Evolutionary conservation across 176 grass and related monocot genomes (phyloP).

Genomic region (Raddia distichophylla): DNA sequence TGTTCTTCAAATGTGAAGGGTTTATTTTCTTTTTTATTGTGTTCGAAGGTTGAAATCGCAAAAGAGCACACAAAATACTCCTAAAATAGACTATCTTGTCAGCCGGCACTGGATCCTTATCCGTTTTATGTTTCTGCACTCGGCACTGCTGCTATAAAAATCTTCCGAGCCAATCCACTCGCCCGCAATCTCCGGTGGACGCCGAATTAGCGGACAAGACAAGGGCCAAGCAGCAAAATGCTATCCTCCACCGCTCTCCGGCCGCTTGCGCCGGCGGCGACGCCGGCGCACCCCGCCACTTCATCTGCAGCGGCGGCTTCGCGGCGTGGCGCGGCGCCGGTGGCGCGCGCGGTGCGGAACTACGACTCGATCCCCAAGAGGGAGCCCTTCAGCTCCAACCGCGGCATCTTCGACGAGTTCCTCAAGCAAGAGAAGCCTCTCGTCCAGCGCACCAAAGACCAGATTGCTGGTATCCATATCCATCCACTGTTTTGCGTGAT

Average conservation of each 20-base stretch:
- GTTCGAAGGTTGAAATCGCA: neutral
- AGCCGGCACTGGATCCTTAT: slow-evolving; percentile 51
- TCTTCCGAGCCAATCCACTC: slow-evolving; percentile 19
- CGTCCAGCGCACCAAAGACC: slow-evolving; percentile 66
- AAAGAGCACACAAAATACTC: neutral
- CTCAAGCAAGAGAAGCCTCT: slow-evolving; percentile 64
- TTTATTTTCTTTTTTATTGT: too few species aligned
- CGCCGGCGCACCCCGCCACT: slow-evolving; percentile 19
- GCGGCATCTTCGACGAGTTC: slow-evolving; percentile 62
- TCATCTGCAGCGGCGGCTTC: neutral
- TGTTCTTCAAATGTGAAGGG: neutral
- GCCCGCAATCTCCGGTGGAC: neutral
- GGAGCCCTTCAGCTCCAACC: slow-evolving; percentile 71
- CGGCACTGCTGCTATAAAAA: slow-evolving; percentile 19
- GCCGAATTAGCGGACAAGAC: neutral
- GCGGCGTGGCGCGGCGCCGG: slow-evolving; percentile 15
- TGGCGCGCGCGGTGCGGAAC: slow-evolving; percentile 56
- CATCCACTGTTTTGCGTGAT: neutral
- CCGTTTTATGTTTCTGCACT: slow-evolving; percentile 27
- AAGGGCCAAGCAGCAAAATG: slow-evolving; percentile 45
- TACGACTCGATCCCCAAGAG: slow-evolving; percentile 76
- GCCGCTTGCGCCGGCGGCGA: slow-evolving; percentile 32
- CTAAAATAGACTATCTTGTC: slow-evolving; percentile 25
- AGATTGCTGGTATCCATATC: slow-evolving; percentile 57
- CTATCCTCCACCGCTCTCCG: slow-evolving; percentile 54